Evolutionary conservation across 805 yeast genomes (phyloP), one percentile per base, ranked within the genome.

Genomic region (Candida vaughaniae): DNA sequence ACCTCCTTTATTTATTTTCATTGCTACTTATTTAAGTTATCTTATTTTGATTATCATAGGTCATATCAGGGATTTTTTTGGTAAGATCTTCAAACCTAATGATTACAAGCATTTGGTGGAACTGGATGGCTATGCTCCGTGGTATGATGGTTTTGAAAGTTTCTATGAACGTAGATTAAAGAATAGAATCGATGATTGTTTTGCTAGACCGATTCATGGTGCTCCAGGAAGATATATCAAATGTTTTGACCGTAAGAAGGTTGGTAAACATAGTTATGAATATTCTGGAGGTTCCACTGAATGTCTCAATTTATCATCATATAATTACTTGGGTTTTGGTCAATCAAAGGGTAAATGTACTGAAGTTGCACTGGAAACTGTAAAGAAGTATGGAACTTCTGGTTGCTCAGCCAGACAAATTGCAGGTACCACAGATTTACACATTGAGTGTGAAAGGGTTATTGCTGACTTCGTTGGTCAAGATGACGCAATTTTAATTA

Each of bases 291-390:
- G 80, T 10, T 74, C 85, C 3, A 75, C 78, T 6, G 82, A 83
- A 47, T 87, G 95, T 57, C 70, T 93, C 46, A 93, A 93, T 57
- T 72, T 93, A 39, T 80, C 95, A 3, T 82, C 95, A 3, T 93
- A 93, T 64, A 93, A 93, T 62, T 93, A 93, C 60, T 73, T 93
- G 42, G 99, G 99, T 1, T 93, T 93, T 65, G 99, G 96, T 16
- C 98, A 93, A 65, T 83, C 95, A 36, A 82, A 80, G 46, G 99
- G 99, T 42, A 73, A 71, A 37, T 93, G 99, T 63, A 88, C 97
- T 2, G 89, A 83, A 42, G 73, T 73, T 35, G 84, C 96, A 6
- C 68, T 85, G 46, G 66, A 74, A 27, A 58, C 77, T 25, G 73
- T 87, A 28, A 67, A 75, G n/a, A 64, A 77, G 31, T 79, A 82